These are phyloP conservation scores for Gentiana dahurica DNA, from an alignment of 257 asterid species.

Conservation along the genomic window DNA sequence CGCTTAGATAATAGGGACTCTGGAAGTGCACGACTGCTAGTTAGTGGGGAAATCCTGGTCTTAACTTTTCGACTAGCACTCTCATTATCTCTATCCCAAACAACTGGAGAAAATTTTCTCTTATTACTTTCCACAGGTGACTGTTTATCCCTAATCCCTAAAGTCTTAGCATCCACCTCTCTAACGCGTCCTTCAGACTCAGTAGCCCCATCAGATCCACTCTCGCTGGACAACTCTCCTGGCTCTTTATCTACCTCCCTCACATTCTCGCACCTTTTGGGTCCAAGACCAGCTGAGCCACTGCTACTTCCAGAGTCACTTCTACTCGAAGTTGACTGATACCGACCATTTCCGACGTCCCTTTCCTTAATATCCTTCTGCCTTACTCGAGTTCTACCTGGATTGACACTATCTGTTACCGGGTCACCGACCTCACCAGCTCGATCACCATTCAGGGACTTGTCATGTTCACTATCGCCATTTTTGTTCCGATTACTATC, in stretches of 20 bases:
- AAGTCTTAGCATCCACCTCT: slow-evolving; percentile 25
- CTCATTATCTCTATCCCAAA: slow-evolving; percentile 78
- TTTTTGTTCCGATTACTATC: too few species aligned
- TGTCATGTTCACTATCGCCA: too few species aligned
- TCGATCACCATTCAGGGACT: too few species aligned
- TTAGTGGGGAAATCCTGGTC: slow-evolving; percentile 21
- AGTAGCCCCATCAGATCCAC: slow-evolving; percentile 60
- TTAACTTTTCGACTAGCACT: slow-evolving; percentile 22
- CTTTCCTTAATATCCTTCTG: slow-evolving; percentile 48
- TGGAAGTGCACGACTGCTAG: slow-evolving; percentile 22
- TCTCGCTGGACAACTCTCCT: slow-evolving; percentile 77
- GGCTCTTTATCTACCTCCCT: slow-evolving; percentile 53
- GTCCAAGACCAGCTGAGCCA: slow-evolving; percentile 19
- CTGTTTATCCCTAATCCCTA: slow-evolving; percentile 26
- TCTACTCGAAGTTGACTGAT: slow-evolving; percentile 23
- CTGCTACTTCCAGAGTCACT: slow-evolving; percentile 43
- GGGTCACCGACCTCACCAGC: background rate
- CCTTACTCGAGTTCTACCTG: slow-evolving; percentile 40
- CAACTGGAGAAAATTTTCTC: slow-evolving; percentile 76
- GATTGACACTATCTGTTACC: slow-evolving; percentile 21
- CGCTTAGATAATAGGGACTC: slow-evolving; percentile 23
- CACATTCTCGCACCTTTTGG: slow-evolving; percentile 22
- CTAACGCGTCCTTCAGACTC: slow-evolving; percentile 31
- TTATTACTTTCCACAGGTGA: slow-evolving; percentile 33
- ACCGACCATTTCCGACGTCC: slow-evolving; percentile 32